Base-by-base conservation (phyloP, 768 basidiomycete species). In the Guyanaporus albipodus region DNA sequence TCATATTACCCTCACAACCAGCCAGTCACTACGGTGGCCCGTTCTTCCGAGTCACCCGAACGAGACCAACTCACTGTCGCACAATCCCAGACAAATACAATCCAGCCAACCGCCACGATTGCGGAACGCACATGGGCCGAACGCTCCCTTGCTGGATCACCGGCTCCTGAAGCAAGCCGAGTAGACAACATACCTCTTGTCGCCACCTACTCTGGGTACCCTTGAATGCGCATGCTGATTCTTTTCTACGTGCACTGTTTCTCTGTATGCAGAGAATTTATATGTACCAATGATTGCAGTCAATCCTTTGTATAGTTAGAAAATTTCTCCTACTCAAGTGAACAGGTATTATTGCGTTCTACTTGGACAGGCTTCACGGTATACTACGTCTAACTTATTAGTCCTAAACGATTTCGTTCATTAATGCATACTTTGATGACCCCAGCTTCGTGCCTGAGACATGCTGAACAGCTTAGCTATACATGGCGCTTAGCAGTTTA, bases 1-100 rank as follows among this genome's bases (percentile, higher is more conserved):
- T 89, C 91, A 21, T 94, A 96, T 62, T 95, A 95, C 64, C 89
- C 88, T 34, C 84, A 89, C 53, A 89, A 87, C 59, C 82, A 88
- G 56, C 81, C 83, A 36, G 66, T 77, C 54, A 54, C 65, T 28
- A 56, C 63, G 18, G 57, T 67, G 18, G 60, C 60, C 27, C 63
- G 64, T 23, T 41, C 39, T 33, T 56, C 66, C 12, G 64, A 58
- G 8, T 61, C 67, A 14, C 60, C 37, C 6, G 60, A 61, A 35
- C 57, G 38, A 48, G 66, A 70, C 18, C 66, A 59, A 2, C 42
- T 50, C 21, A 46, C 53, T 7, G 50, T 62, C 21, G 48, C 61
- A 8, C 71, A 66, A 46, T 71, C 69, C 6, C 61, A 69, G 34
- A 70, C 70, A 18, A 68, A 70, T 26, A 73, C 70, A 4, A 54